Evolutionary conservation across 306 rosid species (phyloP).

Genomic region (Dryas octopetala): DNA sequence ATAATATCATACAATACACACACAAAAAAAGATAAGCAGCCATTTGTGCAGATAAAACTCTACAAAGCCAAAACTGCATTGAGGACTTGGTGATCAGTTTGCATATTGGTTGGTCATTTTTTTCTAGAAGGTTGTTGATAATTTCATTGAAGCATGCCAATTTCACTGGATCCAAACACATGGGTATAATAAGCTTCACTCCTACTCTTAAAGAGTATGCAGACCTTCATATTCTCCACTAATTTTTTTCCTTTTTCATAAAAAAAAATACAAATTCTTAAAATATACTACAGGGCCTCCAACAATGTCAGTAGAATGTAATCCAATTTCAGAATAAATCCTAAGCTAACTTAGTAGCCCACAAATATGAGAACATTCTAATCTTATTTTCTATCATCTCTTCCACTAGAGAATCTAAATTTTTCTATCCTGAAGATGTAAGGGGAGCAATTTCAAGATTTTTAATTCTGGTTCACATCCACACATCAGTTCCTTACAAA

Average conservation of each 20-base stretch:
- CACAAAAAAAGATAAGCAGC: not conserved
- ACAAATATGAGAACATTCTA: no score
- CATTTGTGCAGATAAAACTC: not conserved
- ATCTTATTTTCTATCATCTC: not conserved
- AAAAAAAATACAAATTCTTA: no score
- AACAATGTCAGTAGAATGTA: not conserved
- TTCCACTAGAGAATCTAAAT: not conserved
- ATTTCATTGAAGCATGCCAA: no score
- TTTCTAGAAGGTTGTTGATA: no score
- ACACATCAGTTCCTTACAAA: not conserved
- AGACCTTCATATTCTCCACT: no score
- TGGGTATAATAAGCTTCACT: no score
- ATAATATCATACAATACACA: slow-evolving; percentile 3
- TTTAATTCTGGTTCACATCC: not conserved
- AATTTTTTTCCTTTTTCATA: no score
- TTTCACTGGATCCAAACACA: no score
- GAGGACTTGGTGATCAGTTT: no score
- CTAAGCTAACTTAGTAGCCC: not conserved
- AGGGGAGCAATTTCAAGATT: not conserved
- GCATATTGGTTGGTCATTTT: no score
- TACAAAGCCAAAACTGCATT: not conserved
- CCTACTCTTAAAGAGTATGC: no score
- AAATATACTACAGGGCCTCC: no score
- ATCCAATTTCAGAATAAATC: not conserved
- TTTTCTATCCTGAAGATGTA: not conserved